Evolutionary conservation across 192 early-diverging fungal genomes (phyloP).

Genomic region (Linnemannia schmuckeri): DNA sequence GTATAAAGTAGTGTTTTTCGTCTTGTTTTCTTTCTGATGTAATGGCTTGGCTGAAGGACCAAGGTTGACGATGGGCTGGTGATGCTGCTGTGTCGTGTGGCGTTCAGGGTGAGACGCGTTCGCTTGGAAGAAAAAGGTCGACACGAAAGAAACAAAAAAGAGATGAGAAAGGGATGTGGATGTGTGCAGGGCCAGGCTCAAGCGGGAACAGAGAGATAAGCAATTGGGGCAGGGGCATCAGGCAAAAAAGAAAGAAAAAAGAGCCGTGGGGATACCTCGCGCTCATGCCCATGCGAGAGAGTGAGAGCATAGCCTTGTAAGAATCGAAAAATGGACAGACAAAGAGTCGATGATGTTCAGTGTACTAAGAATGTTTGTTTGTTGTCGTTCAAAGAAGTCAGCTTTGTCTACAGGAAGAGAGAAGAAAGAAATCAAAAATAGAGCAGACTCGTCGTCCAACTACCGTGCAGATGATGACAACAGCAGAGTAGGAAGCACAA

Average conservation of each 20-base stretch:
- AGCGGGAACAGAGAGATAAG: neutral
- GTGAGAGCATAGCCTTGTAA: neutral
- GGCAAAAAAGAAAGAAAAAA: neutral
- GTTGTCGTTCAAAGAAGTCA: neutral
- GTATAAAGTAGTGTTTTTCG: no score
- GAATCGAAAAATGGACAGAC: neutral
- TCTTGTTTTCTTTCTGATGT: neutral
- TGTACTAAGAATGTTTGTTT: neutral
- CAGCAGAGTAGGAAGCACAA: neutral
- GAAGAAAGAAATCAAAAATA: neutral
- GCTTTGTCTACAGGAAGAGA: neutral
- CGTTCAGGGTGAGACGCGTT: no score
- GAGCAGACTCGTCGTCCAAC: neutral
- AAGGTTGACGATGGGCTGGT: no score
- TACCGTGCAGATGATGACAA: neutral
- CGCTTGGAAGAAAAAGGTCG: neutral
- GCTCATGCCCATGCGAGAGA: neutral
- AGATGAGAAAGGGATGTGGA: neutral
- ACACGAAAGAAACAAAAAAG: neutral
- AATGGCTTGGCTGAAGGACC: neutral
- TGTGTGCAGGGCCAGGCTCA: neutral
- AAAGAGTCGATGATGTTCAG: neutral
- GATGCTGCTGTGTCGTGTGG: no score
- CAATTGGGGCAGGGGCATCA: neutral
- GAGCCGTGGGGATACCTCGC: neutral